Evolutionary conservation across 164 flowering plant genomes (phyloP).

Genomic region (Stephania cephalantha): DNA sequence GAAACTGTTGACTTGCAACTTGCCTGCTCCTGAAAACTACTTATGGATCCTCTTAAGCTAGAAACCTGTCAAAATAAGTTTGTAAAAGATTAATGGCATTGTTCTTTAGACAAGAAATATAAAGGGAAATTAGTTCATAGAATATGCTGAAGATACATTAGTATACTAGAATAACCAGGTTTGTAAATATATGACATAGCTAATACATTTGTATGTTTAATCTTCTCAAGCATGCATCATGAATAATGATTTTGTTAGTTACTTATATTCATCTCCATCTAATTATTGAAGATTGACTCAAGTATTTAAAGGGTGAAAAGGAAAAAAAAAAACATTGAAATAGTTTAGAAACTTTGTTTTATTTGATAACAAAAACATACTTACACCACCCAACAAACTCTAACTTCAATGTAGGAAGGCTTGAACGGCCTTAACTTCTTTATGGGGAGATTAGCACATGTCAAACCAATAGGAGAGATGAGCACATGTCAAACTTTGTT

Average conservation of each 20-base stretch:
- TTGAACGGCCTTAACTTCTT: too few species aligned
- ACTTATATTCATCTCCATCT: too few species aligned
- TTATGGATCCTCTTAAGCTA: constrained; percentile 81
- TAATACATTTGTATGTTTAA: neutral
- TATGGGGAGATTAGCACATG: too few species aligned
- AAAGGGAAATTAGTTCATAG: neutral
- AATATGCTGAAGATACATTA: neutral
- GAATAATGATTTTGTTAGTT: neutral
- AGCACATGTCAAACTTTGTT: too few species aligned
- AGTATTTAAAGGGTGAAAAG: too few species aligned
- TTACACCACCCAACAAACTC: too few species aligned
- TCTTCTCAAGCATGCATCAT: neutral
- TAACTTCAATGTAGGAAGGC: too few species aligned
- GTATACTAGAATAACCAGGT: neutral
- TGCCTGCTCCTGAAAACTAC: constrained; percentile 95
- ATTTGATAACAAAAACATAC: too few species aligned
- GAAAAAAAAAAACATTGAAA: too few species aligned
- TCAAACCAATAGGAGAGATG: too few species aligned
- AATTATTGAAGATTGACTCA: too few species aligned
- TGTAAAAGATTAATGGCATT: neutral
- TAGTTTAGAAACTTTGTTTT: too few species aligned
- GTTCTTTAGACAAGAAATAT: neutral
- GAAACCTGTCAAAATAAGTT: constrained; percentile 53
- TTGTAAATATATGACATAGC: neutral
- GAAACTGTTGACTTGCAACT: constrained; percentile 52